These are phyloP conservation scores for Candida orba DNA, from an alignment of 805 yeast genomes.

Conservation along the genomic window DNA sequence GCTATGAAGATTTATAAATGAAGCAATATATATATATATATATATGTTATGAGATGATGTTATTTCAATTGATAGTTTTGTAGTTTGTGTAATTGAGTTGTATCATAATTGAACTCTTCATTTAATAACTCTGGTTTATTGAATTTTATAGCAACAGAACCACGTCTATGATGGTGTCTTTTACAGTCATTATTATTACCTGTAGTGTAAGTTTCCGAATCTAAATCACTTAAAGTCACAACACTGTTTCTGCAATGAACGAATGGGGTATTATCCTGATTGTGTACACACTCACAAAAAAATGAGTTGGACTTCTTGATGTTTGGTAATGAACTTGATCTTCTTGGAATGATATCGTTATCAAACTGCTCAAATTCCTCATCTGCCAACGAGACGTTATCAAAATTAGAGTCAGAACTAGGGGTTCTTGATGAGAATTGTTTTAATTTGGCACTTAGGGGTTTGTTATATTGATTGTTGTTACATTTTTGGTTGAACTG, in stretches of 20 bases:
- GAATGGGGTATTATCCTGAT: neutral
- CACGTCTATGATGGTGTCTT: slow-evolving; percentile 25
- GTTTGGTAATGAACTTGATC: slow-evolving; percentile 4
- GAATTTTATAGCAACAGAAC: slow-evolving; percentile 22
- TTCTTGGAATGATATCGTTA: neutral
- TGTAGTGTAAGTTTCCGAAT: neutral
- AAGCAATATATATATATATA: no score
- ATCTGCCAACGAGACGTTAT: no score
- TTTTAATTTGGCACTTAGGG: slow-evolving; percentile 3
- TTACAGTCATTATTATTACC: neutral
- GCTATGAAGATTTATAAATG: no score
- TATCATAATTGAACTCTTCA: neutral
- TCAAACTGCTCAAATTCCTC: neutral
- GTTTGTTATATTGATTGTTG: slow-evolving; percentile 3
- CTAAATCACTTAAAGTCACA: neutral
- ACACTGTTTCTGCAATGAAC: slow-evolving; percentile 2
- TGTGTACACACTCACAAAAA: slow-evolving; percentile 3
- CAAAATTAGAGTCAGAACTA: neutral
- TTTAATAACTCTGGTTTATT: slow-evolving; percentile 5
- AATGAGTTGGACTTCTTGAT: slow-evolving; percentile 1
- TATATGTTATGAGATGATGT: no score
- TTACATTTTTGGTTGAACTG: neutral
- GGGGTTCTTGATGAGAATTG: neutral
- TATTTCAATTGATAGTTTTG: no score
- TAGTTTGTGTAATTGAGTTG: no score